Percentiles rank a stretch among this genome's conserved stretches.
phyloP scores from a whole-genome alignment of 2,329 filamentous ascomycete species.

The Colletotrichum gigasporum region DNA sequence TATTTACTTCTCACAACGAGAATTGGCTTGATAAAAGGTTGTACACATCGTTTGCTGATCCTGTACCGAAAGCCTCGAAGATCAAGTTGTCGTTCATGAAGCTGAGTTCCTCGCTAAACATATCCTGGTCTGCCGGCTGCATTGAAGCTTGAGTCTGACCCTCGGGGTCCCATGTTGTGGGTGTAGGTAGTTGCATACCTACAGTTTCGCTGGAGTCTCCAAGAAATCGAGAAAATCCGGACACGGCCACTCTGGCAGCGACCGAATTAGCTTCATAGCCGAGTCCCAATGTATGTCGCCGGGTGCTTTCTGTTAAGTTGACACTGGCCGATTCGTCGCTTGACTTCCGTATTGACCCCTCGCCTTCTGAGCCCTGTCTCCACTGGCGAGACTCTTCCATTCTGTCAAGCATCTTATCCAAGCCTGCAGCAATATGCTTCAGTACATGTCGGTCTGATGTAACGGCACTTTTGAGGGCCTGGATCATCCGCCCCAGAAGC shows the following conservation, averaged over 20 bases:
- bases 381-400: too few relatives aligned
- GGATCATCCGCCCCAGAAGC: conserved; percentile 43
- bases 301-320: too few relatives aligned
- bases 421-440: conserved; percentile 46
- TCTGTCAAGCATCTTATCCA: conserved; percentile 44
- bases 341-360: neutral
- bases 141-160: neutral
- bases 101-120: conserved; percentile 33
- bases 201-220: too few relatives aligned
- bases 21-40: conserved; percentile 30
- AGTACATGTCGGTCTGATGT: conserved; percentile 47
- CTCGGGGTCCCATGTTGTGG: neutral
- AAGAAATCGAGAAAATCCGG: too few relatives aligned
- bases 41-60: conserved; percentile 37
- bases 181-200: too few relatives aligned
- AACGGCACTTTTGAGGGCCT: conserved; percentile 40
- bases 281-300: too few relatives aligned
- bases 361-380: too few relatives aligned
- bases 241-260: too few relatives aligned
- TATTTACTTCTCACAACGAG: too few relatives aligned
- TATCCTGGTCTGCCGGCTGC: neutral
- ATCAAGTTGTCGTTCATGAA: conserved; percentile 39
- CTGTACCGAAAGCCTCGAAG: conserved; percentile 40
- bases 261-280: too few relatives aligned
- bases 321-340: neutral